Evolutionary conservation across 2,329 filamentous ascomycete species (phyloP), one percentile per base, ranked within the genome.

Genomic region (Fusarium siculi): DNA sequence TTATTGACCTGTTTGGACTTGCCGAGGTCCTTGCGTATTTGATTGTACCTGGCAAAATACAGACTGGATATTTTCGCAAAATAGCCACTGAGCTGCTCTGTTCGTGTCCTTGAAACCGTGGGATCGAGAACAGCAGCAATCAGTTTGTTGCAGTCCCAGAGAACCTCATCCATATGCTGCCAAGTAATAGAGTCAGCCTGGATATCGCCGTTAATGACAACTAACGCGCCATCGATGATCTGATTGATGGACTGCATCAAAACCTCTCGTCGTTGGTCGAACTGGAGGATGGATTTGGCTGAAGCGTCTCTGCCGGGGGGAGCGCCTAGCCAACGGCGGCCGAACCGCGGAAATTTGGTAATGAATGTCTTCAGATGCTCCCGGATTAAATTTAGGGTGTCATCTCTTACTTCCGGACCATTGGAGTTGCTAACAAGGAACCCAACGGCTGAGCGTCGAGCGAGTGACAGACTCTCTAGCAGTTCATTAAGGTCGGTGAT

Each of bases 21-120:
- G 8, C 82, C 81, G 0, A 81, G 73, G 30, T 83, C 81, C 55
- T 87, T 88, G 19, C 85, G 82, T 67, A 89, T 78, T 49, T 85
- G 83, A 23, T 88, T 81, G 76, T 90, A 90, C 53, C 89, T 85
- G n/a, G 89, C 84, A 78, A 91, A 94, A 78, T 93, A 93, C 7
- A 93, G 85, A 74, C 92, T 91, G 0, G 92, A 94, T 32, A 94
- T 88, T 75, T 91, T 93, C 69, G 92, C 87, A 63, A 89, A 85
- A 72, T 90, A 89, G 5, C 83, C 84, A n/a, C 73, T 77, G 18
- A 83, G 74, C 56, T 82, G 79, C 34, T 82, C 82, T 2, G 74
- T 55, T 53, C 76, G 79, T 23, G 77, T 60, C 14, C 72, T 50
- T 3, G 82, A 80, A 18, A 79, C 65, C 8, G 76, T 73, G 9